Base-by-base conservation (phyloP, 1,284 basidiomycete genomes). In the Anthracocystis setariae region DNA sequence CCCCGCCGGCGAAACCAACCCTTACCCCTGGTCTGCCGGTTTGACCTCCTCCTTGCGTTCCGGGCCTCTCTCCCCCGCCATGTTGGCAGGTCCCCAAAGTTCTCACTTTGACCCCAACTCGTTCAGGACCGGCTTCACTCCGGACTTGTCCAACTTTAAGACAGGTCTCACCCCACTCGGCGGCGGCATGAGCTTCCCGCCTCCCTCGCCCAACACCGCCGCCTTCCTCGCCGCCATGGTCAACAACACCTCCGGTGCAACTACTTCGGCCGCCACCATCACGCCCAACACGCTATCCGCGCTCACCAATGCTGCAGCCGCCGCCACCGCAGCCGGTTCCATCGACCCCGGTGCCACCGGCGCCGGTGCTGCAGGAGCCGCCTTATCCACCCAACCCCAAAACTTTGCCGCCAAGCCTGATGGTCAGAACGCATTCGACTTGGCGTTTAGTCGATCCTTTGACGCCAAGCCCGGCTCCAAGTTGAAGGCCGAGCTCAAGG, bases 191-290 rank as follows among this genome's bases (percentile, higher is more conserved):
- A 64, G 62, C 8, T 77, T 72, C 65, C 92, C 93, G 3, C 90
- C 91, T 35, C 90, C 92, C 0, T 91, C 91, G 45, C 94, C 94
- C 0, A 92, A 91, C 80, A 96, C 94, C 9, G 90, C 92, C 5
- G 93, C 94, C 12, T 92, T 97, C 84, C 88, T 97, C 55, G 91
- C 94, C 86, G 91, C 94, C 86, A 93, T 95, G 86, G 92, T 90
- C 74, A 90, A 89, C 77, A 86, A 86, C 64, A 60, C 62, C 5
- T 65, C 67, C 1, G 54, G 49, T 5, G 49, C 74, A 17, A 48
- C 68, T n/a, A 59, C 65, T 15, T 72, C 67, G 20, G 73, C 63
- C 13, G 69, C 79, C 53, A 71, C 77, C 61, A 93, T 95, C 84
- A 95, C 93, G 0, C 93, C 93, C 44, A 93, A 93, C 84, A 94